These are phyloP conservation scores for Yarrowia sp. DNA, from an alignment of 805 yeast genomes.

Conservation along the genomic window DNA sequence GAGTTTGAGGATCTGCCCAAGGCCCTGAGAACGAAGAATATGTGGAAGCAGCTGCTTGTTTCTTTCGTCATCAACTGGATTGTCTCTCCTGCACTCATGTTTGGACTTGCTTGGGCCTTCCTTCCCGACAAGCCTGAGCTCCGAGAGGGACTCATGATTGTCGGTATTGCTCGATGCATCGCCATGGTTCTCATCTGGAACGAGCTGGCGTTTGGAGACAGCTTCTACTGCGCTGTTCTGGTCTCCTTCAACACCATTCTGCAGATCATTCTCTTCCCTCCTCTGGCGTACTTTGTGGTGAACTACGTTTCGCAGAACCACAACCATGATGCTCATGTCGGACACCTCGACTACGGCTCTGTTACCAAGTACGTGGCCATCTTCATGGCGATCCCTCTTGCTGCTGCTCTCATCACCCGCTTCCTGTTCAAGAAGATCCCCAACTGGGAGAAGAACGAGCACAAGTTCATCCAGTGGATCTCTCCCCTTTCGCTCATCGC, in stretches of 20 bases:
- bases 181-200: slow-evolving; percentile 65
- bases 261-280: slow-evolving; percentile 54
- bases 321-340: slow-evolving; percentile 30
- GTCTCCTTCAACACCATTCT: slow-evolving; percentile 52
- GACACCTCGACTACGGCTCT: slow-evolving; percentile 37
- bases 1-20: slow-evolving; percentile 48
- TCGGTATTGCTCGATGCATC: slow-evolving; percentile 59
- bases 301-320: slow-evolving; percentile 43
- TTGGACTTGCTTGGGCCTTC: slow-evolving; percentile 54
- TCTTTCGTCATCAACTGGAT: slow-evolving; percentile 55
- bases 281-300: slow-evolving; percentile 49
- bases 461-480: slow-evolving; percentile 43
- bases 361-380: slow-evolving; percentile 53
- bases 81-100: slow-evolving; percentile 55
- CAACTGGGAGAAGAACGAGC: slow-evolving; percentile 36
- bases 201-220: slow-evolving; percentile 53
- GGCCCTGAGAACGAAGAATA: slow-evolving; percentile 33
- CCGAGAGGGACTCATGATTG: slow-evolving; percentile 55
- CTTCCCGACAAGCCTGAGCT: slow-evolving; percentile 50
- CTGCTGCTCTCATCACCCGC: slow-evolving; percentile 47
- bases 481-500: slow-evolving; percentile 54
- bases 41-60: slow-evolving; percentile 40
- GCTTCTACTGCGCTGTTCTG: slow-evolving; percentile 50
- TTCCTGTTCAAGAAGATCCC: slow-evolving; percentile 39
- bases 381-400: slow-evolving; percentile 55